Base-by-base conservation (phyloP, 441 rosid genomes). In the Eruca vesicaria region DNA sequence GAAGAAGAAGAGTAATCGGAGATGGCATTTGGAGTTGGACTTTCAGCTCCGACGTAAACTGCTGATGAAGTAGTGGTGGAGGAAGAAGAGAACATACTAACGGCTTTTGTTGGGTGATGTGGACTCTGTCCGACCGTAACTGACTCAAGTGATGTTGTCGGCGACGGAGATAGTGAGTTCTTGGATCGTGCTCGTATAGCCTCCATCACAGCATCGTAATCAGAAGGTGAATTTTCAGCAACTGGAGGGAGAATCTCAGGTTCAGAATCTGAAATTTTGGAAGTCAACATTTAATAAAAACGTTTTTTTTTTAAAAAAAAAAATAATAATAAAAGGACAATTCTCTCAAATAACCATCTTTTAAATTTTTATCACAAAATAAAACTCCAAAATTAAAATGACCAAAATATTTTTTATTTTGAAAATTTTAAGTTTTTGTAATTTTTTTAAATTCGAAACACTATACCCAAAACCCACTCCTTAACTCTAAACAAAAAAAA, bases 131-230 rank as follows among this genome's bases (percentile, higher is more conserved):
- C 76, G 10, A 74, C 72, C 29, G 93, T 81, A 8, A 89, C 92
- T 2, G 98, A 92, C 69, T 89, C 97, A 32, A 85, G 88, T 0
- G 96, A 93, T 16, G 93, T 85, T 76, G 86, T 80, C 62, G 93
- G 83, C 72, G 50, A n/a, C 48, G 32, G 7, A 0, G 84, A 79
- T 38, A 43, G 16, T 76, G 87, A 90, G 32, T 78, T 85, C 68
- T 73, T 80, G 23, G 76, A 75, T 4, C 90, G 86, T 68, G 71
- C 84, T 57, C 72, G 65, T 67, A 89, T 70, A 18, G 41, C 68
- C 77, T 87, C 98, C 59, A 92, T 92, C 29, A 71, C 87, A 5
- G 97, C 87, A 68, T 91, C 91, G 76, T 78, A 84, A 79, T 26
- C 33, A 32, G 82, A 80, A 26, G 86, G 96, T 45, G 90, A 90